phyloP scores from a whole-genome alignment of 257 asterid species.

The Primulina huaijiensis region DNA sequence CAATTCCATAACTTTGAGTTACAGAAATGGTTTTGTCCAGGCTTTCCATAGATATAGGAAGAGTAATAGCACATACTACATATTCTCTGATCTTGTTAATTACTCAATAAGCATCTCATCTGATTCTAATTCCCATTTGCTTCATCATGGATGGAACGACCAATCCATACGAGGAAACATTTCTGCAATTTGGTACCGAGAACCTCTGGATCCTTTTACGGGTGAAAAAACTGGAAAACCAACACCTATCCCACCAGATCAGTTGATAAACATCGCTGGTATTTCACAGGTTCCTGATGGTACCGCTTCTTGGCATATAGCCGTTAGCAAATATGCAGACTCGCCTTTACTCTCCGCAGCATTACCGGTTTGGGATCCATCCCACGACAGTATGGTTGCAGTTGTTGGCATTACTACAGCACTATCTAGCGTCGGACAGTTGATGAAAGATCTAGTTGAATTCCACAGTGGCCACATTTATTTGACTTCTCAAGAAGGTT shows the following conservation, averaged over 20 bases:
- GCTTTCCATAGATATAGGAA: conserved; percentile 83
- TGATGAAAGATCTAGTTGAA: conserved; percentile 89
- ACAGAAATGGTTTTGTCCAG: conserved; percentile 88
- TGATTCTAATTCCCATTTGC: conserved; percentile 39
- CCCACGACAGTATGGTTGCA: conserved; percentile 66
- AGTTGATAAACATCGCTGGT: conserved; percentile 82
- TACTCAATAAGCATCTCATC: conserved; percentile 58
- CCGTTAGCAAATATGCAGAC: conserved; percentile 80
- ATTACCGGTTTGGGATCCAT: conserved; percentile 80
- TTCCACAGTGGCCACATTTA: conserved; percentile 88
- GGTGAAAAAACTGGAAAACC: conserved; percentile 69
- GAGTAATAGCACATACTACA: conserved; percentile 68
- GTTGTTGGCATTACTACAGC: conserved; percentile 94
- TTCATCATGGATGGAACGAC: conserved; percentile 81
- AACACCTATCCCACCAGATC: conserved; percentile 63
- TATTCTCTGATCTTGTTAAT: conserved; percentile 78
- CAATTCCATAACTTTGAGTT: conserved; percentile 68
- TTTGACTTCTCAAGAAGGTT: conserved; percentile 88
- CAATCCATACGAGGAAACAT: conserved; percentile 62
- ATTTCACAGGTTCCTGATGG: conserved; percentile 92
- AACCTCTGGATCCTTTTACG: conserved; percentile 68
- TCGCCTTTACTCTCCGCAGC: conserved; percentile 93
- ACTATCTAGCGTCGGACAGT: conserved; percentile 81
- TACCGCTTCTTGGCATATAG: conserved; percentile 87
- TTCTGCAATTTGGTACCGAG: conserved; percentile 80